Base-by-base conservation (phyloP, 2,329 filamentous ascomycete species). In the Pestalotiopsis sp. region DNA sequence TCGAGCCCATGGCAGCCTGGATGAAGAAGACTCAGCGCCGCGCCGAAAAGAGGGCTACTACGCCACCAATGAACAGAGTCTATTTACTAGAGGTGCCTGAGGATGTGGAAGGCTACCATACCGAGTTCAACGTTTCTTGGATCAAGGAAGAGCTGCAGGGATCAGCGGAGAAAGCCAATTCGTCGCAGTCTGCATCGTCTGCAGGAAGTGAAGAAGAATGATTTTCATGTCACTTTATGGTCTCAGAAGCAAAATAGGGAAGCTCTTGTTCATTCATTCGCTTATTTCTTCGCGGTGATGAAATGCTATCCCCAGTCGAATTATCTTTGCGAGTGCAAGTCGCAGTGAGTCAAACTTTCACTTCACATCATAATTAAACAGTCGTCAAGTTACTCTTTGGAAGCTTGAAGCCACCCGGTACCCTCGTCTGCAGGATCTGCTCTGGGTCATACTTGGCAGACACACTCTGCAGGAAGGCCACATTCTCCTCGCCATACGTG, bases 331-430 rank as follows among this genome's bases (percentile, higher is more conserved):
- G 27, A 31, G 31, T 36, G 6, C 1, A 36, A 36, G 31, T 9
- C 31, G 31, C 6, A 7, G 31, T 36, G 31, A 31, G 31, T 7
- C 45, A 52, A n/a, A 9, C 6, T 52, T 9, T 3, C 1, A 3
- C 17, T 52, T 11, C 11, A 3, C 7, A 11, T n/a, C 6, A 52
- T 9, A 5, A 3, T 9, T 52, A 52, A n/a, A 27, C 11, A 6
- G 57, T 14, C 3, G 23, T 36, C 0, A 25, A 17, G 14, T 59
- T 36, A 6, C n/a, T 3, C 14, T 59, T 59, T 6, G 59, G 59
- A 36, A 81, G 72, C 76, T 81, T 82, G 68, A 81, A 82, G 12
- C 80, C 80, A 27, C 80, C 79, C 3, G 77, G 79, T 71, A 80
- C 76, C 56, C 77, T 66, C 12, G 68, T 76, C 75, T 82, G 80